A percentile compares a stretch with the other conserved stretches of the same genome.
phyloP scores from a whole-genome alignment of 2,329 filamentous ascomycete species.

The Sphaerulina populicola region DNA sequence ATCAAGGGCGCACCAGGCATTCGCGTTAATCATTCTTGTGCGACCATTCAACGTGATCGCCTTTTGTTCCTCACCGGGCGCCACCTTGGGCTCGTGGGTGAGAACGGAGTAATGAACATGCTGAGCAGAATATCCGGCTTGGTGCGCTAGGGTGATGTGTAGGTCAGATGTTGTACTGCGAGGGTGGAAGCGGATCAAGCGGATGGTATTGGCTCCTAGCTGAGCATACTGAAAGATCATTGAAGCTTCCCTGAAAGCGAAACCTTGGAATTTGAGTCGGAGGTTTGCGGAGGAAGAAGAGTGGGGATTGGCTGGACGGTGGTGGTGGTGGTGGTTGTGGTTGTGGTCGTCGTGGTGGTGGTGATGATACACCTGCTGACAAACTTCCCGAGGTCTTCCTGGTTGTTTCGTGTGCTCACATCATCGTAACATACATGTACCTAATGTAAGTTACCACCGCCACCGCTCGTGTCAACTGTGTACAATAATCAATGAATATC shows the following conservation, averaged over 20 bases:
- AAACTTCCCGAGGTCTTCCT: no score
- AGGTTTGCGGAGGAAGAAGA: not conserved
- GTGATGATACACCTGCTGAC: no score
- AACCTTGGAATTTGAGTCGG: not conserved
- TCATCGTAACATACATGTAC: no score
- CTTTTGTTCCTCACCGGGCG: conserved; percentile 1
- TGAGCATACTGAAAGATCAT: conserved; percentile 18
- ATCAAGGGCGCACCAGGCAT: conserved; percentile 8
- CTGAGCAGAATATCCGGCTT: conserved; percentile 4
- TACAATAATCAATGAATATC: no score
- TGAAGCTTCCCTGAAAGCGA: not conserved
- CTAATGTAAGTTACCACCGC: no score
- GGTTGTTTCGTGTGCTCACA: no score
- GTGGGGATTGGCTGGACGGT: not conserved
- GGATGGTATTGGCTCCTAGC: conserved; percentile 9
- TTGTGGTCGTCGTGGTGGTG: no score
- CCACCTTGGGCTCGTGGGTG: not conserved
- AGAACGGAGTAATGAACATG: conserved; percentile 7
- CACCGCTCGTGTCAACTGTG: no score
- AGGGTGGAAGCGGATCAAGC: conserved; percentile 11
- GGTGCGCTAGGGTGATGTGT: conserved; percentile 12
- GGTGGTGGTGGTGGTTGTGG: no score
- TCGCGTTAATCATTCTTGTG: conserved; percentile 8
- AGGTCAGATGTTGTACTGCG: conserved; percentile 7
- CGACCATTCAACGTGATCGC: conserved; percentile 12